Evolutionary conservation across 2,329 filamentous ascomycete species (phyloP), one percentile per base, ranked within the genome.

Genomic region (Ilyonectria sp.): DNA sequence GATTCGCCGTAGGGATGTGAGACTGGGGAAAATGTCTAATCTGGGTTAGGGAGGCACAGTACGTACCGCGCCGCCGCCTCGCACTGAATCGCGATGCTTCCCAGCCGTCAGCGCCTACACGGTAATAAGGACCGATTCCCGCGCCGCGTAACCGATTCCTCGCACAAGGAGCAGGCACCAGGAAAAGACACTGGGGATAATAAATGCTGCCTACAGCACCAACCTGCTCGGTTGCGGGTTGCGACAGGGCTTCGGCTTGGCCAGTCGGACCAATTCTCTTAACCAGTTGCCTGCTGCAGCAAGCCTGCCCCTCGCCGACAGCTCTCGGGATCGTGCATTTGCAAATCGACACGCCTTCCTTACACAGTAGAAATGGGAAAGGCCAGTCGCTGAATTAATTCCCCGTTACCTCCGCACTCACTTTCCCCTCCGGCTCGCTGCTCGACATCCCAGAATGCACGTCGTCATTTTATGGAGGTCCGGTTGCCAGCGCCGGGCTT

Each of bases 401-500:
- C 54, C 15, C 63, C 58, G 58, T 8, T 35, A 9, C 40, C 29
- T 31, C 31, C 17, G 23, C 19, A 19, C 10, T 19, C 50, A 55
- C 19, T 35, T 26, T 23, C 49, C 40, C 47, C 29, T 40, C 47
- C 19, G 29, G 15, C 29, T 29, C 15, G 19, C 29, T 43, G n/a
- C 8, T 8, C 40, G 8, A 17, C 37, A 43, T 44, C 49, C 57
- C 54, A 69, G 69, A 40, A 70, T 52, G 54, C 60, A 52, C 43
- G 37, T 55, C 56, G 50, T 61, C 69, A 68, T 53, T 60, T 67
- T 64, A 65, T 65, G 31, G 43, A 65, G 40, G 52, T n/a, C 47
- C 49, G 63, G 50, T 49, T 71, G 67, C 69, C 65, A 57, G 59
- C 53, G 53, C 71, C 67, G 60, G 68, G 68, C 43, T 40, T 60